A percentile compares a stretch with the other conserved stretches of the same genome.
Conservation (phyloP, 345 rosid genomes). For the Heritiera littoralis region DNA sequence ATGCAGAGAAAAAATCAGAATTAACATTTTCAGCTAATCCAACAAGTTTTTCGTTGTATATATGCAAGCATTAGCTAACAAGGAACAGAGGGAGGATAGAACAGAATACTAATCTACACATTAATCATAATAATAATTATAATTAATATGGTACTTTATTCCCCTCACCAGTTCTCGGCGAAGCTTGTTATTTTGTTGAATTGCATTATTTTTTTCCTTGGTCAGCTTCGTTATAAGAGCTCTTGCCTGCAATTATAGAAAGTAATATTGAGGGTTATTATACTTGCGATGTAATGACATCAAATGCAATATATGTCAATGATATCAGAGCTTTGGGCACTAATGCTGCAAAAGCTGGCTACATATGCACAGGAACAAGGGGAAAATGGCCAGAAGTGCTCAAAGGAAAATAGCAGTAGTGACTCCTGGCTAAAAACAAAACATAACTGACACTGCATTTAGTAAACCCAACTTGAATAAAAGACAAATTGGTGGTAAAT, state of each 20-base stretch:
- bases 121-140: neutral
- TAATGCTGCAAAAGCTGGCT: constrained; percentile 6
- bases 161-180: constrained; percentile 67
- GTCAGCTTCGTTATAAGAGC: constrained; percentile 58
- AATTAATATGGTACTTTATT: neutral
- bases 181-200: constrained; percentile 59
- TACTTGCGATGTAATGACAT: neutral
- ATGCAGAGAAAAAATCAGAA: neutral
- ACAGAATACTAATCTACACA: neutral
- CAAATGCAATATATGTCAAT: neutral
- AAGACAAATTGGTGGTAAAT: neutral
- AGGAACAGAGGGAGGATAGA: neutral
- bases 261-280: constrained; percentile 14
- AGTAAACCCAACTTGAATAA: neutral
- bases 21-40: neutral
- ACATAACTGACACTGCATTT: neutral
- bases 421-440: neutral
- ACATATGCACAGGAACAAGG: neutral
- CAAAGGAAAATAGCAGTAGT: neutral
- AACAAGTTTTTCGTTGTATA: neutral
- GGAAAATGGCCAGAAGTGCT: neutral
- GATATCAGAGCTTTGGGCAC: neutral
- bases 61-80: neutral
- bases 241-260: constrained; percentile 47
- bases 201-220: constrained; percentile 57